Evolutionary conservation across 306 rosid genomes (phyloP), one percentile per base, ranked within the genome.

Genomic region (Hippophae tibetana): DNA sequence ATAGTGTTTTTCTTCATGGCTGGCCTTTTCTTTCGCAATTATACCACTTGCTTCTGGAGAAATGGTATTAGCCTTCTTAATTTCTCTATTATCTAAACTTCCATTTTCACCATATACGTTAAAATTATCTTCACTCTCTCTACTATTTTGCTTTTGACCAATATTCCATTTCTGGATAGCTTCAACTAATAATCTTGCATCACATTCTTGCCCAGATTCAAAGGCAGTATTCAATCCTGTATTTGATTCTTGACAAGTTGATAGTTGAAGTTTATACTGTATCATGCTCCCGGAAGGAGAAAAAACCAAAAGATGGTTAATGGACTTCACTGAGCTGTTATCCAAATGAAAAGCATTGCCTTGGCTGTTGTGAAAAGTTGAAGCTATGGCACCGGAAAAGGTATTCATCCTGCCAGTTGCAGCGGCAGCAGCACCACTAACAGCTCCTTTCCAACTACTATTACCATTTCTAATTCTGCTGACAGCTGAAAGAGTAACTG

Each of bases 51-150:
- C 58, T 78, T 83, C 94, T 23, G 76, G 79, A 65, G 23, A 59
- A 45, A 59, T 3, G 27, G 68, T 49, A 48, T 67, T 72, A 31
- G 75, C 87, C 71, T 67, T 71, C 70, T 65, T 69, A 66, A 66
- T 70, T 54, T 73, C 90, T 67, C 84, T 85, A 43, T 73, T 85
- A 27, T 83, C 83, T 9, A 83, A 55, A 68, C 70, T 67, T 64
- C 90, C 95, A 81, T 76, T 82, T 66, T 93, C 99, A 44, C 99
- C 97, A 52, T 88, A 93, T 61, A 93, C 89, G 72, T 93, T 97
- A 10, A 78, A 27, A 53, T 73, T 76, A 67, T 93, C 93, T 57
- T 88, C 97, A 12, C 72, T 70, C 69, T 79, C 96, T 57, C 94
- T 69, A 12, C 74, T 80, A 68, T 68, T 84, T 25, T 76, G 87